Conservation (phyloP, 345 rosid genomes). For the Eutrema heterophyllum region DNA sequence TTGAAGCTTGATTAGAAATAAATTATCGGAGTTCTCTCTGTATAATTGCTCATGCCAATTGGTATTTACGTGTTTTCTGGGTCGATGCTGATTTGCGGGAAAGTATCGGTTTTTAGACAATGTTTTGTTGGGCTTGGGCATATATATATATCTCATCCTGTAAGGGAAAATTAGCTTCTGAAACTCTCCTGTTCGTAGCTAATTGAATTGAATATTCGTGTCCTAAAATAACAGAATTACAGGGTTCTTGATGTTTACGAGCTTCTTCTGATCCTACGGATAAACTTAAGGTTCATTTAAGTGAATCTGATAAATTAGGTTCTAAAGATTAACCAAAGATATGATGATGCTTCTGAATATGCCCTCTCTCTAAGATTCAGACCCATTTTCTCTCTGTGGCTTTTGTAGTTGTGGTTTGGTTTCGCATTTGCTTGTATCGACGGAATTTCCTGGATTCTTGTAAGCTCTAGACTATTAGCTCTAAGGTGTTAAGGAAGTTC, state of each 20-base stretch:
- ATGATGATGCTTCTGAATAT: not conserved
- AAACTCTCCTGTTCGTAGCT: not conserved
- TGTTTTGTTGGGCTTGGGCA: not conserved
- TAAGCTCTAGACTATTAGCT: not conserved
- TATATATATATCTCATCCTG: not conserved
- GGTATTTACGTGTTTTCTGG: not conserved
- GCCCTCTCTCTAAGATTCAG: not conserved
- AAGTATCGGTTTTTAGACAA: not conserved
- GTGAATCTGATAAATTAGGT: not conserved
- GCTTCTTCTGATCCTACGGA: not conserved
- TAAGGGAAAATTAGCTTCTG: not conserved
- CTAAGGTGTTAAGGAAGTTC: not conserved
- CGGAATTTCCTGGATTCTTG: not conserved
- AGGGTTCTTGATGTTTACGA: not conserved
- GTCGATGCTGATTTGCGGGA: not conserved
- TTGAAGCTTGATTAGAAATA: not conserved
- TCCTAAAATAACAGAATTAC: too few relatives aligned
- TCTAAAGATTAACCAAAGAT: not conserved
- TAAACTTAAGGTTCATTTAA: not conserved
- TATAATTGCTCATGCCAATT: not conserved
- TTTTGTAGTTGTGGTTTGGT: constrained; percentile 2
- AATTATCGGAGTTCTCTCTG: not conserved
- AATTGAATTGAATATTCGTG: not conserved
- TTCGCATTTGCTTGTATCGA: not conserved
- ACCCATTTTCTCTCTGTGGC: not conserved